phyloP scores from a whole-genome alignment of 176 grass and related monocot genomes.

The Zoysia pacifica region DNA sequence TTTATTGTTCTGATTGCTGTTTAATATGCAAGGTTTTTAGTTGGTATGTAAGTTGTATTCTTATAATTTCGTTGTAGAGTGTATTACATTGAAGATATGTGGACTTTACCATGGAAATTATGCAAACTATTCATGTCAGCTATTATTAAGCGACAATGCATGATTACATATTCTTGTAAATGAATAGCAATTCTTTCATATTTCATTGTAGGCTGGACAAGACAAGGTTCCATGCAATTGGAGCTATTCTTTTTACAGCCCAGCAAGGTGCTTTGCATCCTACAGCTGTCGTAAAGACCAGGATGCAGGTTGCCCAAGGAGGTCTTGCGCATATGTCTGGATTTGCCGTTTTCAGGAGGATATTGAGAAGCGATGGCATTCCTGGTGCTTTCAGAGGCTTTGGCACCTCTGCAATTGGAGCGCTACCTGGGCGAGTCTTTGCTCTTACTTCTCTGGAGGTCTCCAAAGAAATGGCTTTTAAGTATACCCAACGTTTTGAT shows the following conservation, averaged over 20 bases:
- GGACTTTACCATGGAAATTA: not conserved
- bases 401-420: constrained; percentile 78
- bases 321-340: constrained; percentile 71
- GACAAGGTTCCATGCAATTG: constrained; percentile 83
- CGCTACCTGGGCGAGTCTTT: constrained; percentile 78
- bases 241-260: constrained; percentile 76
- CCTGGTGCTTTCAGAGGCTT: constrained; percentile 90
- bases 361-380: constrained; percentile 75
- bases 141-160: not conserved
- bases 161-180: not conserved
- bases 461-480: constrained; percentile 82
- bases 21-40: not conserved
- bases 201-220: not conserved
- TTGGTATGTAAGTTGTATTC: not conserved
- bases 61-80: not conserved
- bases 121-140: not conserved
- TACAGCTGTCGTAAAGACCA: constrained; percentile 86
- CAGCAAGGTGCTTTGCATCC: constrained; percentile 90
- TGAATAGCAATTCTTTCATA: not conserved
- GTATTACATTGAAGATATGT: not conserved
- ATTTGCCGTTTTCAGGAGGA: constrained; percentile 71
- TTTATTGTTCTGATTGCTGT: not conserved
- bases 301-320: constrained; percentile 82
- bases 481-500: constrained; percentile 62
- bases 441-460: constrained; percentile 85